These are phyloP conservation scores for Phoma herbarum DNA, from an alignment of 2,329 filamentous ascomycete genomes.

Conservation along the genomic window DNA sequence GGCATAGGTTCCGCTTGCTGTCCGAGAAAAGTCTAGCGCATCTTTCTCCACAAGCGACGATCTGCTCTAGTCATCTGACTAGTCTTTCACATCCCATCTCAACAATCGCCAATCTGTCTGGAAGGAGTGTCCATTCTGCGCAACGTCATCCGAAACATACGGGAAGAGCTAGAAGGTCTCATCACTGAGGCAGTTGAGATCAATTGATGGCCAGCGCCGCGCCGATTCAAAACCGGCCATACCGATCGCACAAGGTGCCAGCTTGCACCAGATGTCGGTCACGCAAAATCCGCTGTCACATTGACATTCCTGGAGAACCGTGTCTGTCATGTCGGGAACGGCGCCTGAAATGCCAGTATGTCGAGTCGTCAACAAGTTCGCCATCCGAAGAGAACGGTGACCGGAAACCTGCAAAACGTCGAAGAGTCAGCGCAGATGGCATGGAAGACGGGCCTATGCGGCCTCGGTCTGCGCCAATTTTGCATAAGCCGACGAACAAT, in stretches of 20 bases:
- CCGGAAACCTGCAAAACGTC: slow-evolving; percentile 37
- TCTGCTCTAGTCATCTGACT: slow-evolving; percentile 19
- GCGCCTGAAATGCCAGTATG: slow-evolving; percentile 50
- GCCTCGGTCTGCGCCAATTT: slow-evolving; percentile 35
- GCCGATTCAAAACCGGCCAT: slow-evolving; percentile 50
- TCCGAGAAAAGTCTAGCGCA: slow-evolving; percentile 11
- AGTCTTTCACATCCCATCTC: slow-evolving; percentile 17
- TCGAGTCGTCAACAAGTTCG: slow-evolving; percentile 37
- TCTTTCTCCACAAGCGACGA: neutral
- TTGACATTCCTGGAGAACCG: slow-evolving; percentile 51
- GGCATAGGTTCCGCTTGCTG: slow-evolving; percentile 3
- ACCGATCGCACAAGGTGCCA: slow-evolving; percentile 55
- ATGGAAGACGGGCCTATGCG: slow-evolving; percentile 30
- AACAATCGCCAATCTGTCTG: slow-evolving; percentile 10
- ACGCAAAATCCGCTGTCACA: slow-evolving; percentile 54
- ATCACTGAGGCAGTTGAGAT: neutral
- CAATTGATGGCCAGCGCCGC: slow-evolving; percentile 44
- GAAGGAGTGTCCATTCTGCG: slow-evolving; percentile 5
- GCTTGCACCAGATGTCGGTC: slow-evolving; percentile 53
- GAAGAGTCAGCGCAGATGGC: slow-evolving; percentile 35
- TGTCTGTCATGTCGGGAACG: slow-evolving; percentile 53
- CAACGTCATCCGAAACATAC: slow-evolving; percentile 3
- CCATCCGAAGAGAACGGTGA: slow-evolving; percentile 37
- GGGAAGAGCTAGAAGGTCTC: slow-evolving; percentile 7
- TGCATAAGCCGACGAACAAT: slow-evolving; percentile 43